Base-by-base conservation (phyloP, 768 basidiomycete genomes). In the Lenzites betulinus region DNA sequence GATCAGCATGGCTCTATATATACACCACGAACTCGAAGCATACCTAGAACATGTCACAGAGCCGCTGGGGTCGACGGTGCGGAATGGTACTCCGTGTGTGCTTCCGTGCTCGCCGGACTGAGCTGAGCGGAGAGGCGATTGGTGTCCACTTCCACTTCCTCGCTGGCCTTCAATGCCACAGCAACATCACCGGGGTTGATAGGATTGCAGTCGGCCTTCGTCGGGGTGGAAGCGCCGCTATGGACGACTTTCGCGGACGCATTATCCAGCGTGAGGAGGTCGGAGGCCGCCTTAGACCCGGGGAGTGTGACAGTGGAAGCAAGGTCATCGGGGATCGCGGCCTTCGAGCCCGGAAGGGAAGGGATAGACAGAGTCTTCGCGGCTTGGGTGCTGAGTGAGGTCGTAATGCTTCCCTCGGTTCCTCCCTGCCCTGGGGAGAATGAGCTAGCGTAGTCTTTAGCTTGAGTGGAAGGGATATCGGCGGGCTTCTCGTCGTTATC, bases 401-500 rank as follows among this genome's bases (percentile, higher is more conserved):
- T 51, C 16, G 39, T 36, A 2, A 47, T 20, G 39, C 61, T 53
- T 15, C 15, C 48, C 6, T 54, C 46, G n/a, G n/a, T 25, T 7
- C 39, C 61, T 6, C 51, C 35, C 35, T 52, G 39, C 5, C n/a
- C 25, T 2, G 46, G 33, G 1, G 42, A n/a, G 4, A 46, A 13
- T 1, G 48, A 33, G 28, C 49, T 54, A 12, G 54, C 54, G 47
- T 63, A 48, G 25, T 70, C 66, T 33, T 69, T 63, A 30, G 30
- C 35, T 43, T 51, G 52, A 33, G 35, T 50, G 30, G 54, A 58
- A 38, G 39, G 57, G 42, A 42, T 26, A 46, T 64, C 58, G 33
- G 33, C 33, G 13, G 54, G 60, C 30, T 54, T 50, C 49, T 55
- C 67, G 6, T 59, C 64, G 3, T 67, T 22, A 67, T 69, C 5